Conservation (phyloP, 768 basidiomycete species). For the Grammothele lineata region DNA sequence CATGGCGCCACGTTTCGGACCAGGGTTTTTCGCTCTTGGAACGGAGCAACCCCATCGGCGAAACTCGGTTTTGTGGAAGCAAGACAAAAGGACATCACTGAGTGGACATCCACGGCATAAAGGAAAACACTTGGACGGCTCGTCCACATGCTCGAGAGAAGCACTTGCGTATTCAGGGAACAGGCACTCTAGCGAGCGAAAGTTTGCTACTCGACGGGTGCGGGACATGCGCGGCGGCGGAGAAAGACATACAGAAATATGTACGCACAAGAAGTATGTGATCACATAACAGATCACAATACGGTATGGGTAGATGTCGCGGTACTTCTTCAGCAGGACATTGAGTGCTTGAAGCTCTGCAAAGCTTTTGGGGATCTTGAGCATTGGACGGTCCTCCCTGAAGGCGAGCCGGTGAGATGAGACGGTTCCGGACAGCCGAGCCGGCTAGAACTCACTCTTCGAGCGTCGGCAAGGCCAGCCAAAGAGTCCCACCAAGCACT, state of each 20-base stretch:
- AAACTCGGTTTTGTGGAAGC: too few relatives aligned
- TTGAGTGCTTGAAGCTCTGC: slow-evolving; percentile 84
- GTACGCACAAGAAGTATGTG: slow-evolving; percentile 86
- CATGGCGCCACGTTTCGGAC: too few relatives aligned
- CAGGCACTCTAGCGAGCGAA: not conserved
- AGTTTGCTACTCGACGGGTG: too few relatives aligned
- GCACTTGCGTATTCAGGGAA: slow-evolving; percentile 3
- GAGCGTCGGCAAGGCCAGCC: slow-evolving; percentile 73
- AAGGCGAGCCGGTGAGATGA: not conserved
- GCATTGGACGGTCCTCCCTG: slow-evolving; percentile 69
- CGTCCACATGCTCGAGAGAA: too few relatives aligned
- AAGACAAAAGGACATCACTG: too few relatives aligned
- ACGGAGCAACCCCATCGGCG: too few relatives aligned
- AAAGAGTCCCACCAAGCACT: slow-evolving; percentile 74
- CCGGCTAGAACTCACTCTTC: slow-evolving; percentile 55
- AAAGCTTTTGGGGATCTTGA: slow-evolving; percentile 88
- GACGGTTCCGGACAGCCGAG: slow-evolving; percentile 3
- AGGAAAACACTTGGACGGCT: too few relatives aligned
- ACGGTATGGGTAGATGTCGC: slow-evolving; percentile 80
- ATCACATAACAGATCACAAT: slow-evolving; percentile 84
- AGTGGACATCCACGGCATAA: too few relatives aligned
- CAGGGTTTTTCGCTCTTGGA: too few relatives aligned
- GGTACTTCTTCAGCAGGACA: slow-evolving; percentile 83
- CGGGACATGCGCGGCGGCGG: too few relatives aligned
- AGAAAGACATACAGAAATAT: not conserved